These are phyloP conservation scores for Datura wrightii DNA, from an alignment of 257 asterid species.

Conservation along the genomic window DNA sequence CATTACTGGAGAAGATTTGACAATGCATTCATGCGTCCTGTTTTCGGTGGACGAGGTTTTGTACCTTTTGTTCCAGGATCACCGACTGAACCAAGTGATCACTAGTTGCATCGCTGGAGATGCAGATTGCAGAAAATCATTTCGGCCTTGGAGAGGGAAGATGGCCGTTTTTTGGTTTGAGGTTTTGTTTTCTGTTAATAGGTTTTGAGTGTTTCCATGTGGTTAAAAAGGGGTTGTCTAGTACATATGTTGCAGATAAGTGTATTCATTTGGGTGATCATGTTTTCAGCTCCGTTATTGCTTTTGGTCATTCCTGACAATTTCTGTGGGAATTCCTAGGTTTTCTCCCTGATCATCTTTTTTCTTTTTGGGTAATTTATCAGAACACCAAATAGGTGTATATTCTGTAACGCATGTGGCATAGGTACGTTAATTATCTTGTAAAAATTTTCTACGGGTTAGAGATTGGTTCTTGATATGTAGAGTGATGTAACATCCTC, in stretches of 20 bases:
- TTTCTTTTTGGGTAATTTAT: neutral
- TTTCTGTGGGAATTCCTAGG: constrained; percentile 40
- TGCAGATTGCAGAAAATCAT: constrained; percentile 11
- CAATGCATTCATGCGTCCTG: constrained; percentile 90
- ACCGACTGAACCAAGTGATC: constrained; percentile 66
- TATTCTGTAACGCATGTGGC: constrained; percentile 28
- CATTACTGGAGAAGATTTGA: constrained; percentile 95
- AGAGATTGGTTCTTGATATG: neutral
- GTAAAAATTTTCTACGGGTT: neutral
- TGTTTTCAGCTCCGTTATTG: constrained; percentile 32
- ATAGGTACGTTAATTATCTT: neutral
- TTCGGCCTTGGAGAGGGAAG: constrained; percentile 5
- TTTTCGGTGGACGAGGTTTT: constrained; percentile 97
- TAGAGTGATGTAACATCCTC: constrained; percentile 22
- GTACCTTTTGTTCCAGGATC: constrained; percentile 87
- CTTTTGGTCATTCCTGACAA: constrained; percentile 29
- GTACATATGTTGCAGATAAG: constrained; percentile 5
- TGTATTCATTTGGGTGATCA: constrained; percentile 32
- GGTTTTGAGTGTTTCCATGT: constrained; percentile 16
- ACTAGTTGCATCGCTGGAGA: constrained; percentile 43
- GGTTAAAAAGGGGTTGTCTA: constrained; percentile 15
- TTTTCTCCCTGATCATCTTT: constrained; percentile 29
- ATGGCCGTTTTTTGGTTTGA: neutral
- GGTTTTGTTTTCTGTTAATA: constrained; percentile 13
- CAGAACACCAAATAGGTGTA: constrained; percentile 42